These are phyloP conservation scores for Capillidium rhysosporum DNA, from an alignment of 371 early-diverging fungal species.

Conservation along the genomic window DNA sequence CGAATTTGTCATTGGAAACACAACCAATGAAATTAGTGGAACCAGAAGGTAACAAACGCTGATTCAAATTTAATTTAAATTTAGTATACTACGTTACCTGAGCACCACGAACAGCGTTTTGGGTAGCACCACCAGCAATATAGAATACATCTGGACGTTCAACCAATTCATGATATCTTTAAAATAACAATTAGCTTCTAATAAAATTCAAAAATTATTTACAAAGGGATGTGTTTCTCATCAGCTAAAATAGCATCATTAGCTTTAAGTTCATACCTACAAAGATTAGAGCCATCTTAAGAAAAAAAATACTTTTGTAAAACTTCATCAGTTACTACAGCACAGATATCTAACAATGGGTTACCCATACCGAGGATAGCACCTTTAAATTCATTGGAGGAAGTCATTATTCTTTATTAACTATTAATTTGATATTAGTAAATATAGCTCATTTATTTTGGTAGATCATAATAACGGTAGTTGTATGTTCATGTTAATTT, in stretches of 20 bases:
- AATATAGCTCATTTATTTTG: too few species aligned
- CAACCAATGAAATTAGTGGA: constrained; percentile 79
- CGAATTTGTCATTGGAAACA: constrained; percentile 70
- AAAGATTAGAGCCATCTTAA: neutral
- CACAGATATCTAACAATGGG: constrained; percentile 91
- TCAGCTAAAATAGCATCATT: constrained; percentile 91
- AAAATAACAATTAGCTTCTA: constrained; percentile 3
- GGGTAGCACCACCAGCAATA: constrained; percentile 90
- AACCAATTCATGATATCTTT: constrained; percentile 4
- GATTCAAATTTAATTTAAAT: neutral
- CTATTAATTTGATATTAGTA: too few species aligned
- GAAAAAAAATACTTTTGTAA: constrained; percentile 40
- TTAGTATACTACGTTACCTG: constrained; percentile 15
- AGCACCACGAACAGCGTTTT: constrained; percentile 84
- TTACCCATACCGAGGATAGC: constrained; percentile 58
- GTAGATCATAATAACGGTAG: too few species aligned
- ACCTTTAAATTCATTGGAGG: neutral
- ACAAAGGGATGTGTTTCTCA: constrained; percentile 60
- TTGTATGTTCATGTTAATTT: too few species aligned
- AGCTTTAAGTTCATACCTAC: constrained; percentile 54
- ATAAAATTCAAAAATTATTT: constrained; percentile 13
- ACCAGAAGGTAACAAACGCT: constrained; percentile 68
- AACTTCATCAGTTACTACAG: constrained; percentile 44
- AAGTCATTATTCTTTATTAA: neutral
- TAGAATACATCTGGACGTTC: constrained; percentile 30